Percentiles rank a stretch among this genome's conserved stretches.
These are phyloP conservation scores for Glonium stellatum DNA, from an alignment of 495 filamentous ascomycete genomes.

Conservation along the genomic window DNA sequence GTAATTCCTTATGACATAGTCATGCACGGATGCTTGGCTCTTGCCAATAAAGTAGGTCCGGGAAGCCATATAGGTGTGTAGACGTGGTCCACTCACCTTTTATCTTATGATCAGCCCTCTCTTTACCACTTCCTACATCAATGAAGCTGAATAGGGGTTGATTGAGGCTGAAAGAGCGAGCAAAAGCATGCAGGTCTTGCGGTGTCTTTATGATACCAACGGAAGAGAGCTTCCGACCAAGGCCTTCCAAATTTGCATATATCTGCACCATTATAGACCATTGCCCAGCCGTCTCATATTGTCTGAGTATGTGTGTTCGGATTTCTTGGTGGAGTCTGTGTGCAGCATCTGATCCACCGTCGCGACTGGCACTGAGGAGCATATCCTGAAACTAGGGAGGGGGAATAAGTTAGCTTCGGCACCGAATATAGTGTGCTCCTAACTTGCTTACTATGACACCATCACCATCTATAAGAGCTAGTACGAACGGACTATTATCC, in stretches of 20 bases:
- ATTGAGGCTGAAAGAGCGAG: slow-evolving; percentile 33
- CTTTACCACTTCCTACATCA: slow-evolving; percentile 38
- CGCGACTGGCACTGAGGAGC: slow-evolving; percentile 26
- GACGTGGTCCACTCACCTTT: slow-evolving; percentile 27
- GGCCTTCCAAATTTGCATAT: slow-evolving; percentile 35
- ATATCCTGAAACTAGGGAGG: slow-evolving; percentile 32
- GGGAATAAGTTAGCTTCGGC: neutral
- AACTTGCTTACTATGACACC: slow-evolving; percentile 31
- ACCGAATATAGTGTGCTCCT: neutral
- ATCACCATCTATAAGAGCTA: slow-evolving; percentile 39
- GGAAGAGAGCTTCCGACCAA: slow-evolving; percentile 29
- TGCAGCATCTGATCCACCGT: slow-evolving; percentile 38
- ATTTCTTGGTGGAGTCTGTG: slow-evolving; percentile 32
- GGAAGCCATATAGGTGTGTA: no score
- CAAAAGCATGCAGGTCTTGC: slow-evolving; percentile 31
- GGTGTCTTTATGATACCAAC: slow-evolving; percentile 28
- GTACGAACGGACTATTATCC: slow-evolving; percentile 34
- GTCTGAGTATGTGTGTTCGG: slow-evolving; percentile 25
- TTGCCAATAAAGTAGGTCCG: no score
- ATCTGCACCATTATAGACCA: slow-evolving; percentile 36
- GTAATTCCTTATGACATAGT: no score
- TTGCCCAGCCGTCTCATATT: slow-evolving; percentile 22
- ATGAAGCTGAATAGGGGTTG: slow-evolving; percentile 38
- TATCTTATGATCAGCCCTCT: slow-evolving; percentile 38
- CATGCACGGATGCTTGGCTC: no score